Percentiles rank a stretch among this genome's conserved stretches.
Evolutionary conservation across 2,329 filamentous ascomycete species (phyloP).

Genomic region (Aspergillus clavatus): DNA sequence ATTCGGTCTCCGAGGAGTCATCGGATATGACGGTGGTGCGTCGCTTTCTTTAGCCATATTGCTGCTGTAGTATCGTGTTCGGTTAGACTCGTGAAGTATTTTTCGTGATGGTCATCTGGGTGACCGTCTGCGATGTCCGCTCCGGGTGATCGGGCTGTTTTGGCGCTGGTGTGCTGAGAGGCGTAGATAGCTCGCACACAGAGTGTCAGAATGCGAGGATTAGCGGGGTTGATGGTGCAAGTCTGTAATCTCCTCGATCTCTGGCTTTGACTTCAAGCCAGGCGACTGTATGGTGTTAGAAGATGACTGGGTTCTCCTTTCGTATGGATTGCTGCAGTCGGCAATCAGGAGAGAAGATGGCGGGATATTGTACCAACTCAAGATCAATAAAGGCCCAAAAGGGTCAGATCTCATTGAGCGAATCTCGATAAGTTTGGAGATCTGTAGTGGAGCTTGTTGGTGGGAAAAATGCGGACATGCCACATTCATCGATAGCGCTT

Average conservation of each 20-base stretch:
- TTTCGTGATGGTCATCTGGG: neutral
- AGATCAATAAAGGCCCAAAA: neutral
- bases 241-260: too few relatives aligned
- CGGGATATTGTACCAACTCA: neutral
- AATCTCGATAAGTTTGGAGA: neutral
- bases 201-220: neutral
- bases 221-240: neutral
- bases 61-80: neutral
- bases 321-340: too few relatives aligned
- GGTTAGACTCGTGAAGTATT: neutral
- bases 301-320: too few relatives aligned
- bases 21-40: slow-evolving; percentile 33
- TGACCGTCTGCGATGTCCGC: neutral
- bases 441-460: slow-evolving; percentile 2
- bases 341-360: neutral
- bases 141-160: neutral
- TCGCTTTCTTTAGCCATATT: slow-evolving; percentile 51
- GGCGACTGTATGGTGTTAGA: too few relatives aligned
- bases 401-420: neutral
- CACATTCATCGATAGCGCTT: slow-evolving; percentile 24
- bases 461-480: slow-evolving; percentile 10
- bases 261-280: too few relatives aligned
- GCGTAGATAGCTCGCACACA: neutral
- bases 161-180: neutral
- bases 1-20: slow-evolving; percentile 33